Base-by-base conservation (phyloP, 2,329 filamentous ascomycete species). In the Alternaria longipes region DNA sequence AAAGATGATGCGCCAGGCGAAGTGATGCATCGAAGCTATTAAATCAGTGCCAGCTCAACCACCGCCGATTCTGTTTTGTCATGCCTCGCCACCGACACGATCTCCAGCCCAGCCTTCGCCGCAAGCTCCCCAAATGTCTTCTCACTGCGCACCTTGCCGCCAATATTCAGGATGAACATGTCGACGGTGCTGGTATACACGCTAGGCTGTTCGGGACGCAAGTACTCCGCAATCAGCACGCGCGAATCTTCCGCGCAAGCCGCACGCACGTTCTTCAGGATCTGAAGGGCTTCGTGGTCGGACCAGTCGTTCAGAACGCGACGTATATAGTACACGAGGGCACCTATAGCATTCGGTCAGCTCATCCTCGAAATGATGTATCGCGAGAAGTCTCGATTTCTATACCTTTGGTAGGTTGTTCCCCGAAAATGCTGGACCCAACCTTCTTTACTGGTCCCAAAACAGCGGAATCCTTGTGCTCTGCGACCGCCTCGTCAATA, bases 261-360 rank as follows among this genome's bases (percentile, higher is more conserved):
- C 28, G 44, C 32, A 30, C 54, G 58, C 24, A 57, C 38, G 41
- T 53, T 51, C n/a, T 47, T 52, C 24, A 60, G 46, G 12, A 60
- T 60, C 45, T 57, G 45, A 41, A 60, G 45, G 38, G 38, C 44
- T 52, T 51, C 54, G 24, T 46, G 22, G 26, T 57, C 58, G 40
- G 58, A 53, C 58, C 58, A 60, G 47, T 60, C 58, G 38, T 60
- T 60, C 24, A 60, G 47, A 9, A 57, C 54, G 9, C 58, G 58
- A 20, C 58, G 46, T 22, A 60, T 53, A 18, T 60, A 53, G 24
- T 60, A 60, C 46, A 60, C 47, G 30, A 57, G 54, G 28, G 58
- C 58, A 46, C 58, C 58, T 60, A 42, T 18, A 56, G 16, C 9
- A 14, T 18, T 24, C 12, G 24, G 42, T 22, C 16, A 52, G 18